Percentiles rank a stretch among this genome's conserved stretches.
Evolutionary conservation across 768 basidiomycete species (phyloP).

Genomic region (Tricholoma sp.): DNA sequence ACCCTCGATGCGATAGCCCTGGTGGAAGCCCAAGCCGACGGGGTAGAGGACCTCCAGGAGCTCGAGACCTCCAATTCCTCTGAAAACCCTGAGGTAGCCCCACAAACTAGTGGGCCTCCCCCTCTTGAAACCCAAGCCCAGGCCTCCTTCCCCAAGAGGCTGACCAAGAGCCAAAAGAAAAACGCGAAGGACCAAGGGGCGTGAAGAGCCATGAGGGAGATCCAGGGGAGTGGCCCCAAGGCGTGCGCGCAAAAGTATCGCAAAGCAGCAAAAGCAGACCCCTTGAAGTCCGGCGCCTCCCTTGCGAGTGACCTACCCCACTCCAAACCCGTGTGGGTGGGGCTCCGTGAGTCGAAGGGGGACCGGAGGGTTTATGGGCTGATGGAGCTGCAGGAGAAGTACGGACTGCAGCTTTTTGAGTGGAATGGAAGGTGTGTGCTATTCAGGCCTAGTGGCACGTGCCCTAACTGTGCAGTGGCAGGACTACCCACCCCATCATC

Average conservation of each 20-base stretch:
- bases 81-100: neutral
- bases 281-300: neutral
- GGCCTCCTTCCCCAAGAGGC: neutral
- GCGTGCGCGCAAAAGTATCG: no score
- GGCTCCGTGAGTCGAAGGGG: neutral
- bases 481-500: neutral
- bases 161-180: neutral
- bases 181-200: no score
- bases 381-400: neutral
- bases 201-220: no score
- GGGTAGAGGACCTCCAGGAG: neutral
- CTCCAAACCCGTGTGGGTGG: neutral
- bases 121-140: neutral
- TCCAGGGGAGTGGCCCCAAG: no score
- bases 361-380: neutral
- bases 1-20: neutral
- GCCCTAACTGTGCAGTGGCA: neutral
- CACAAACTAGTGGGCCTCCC: neutral
- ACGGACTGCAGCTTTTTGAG: neutral
- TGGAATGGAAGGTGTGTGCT: neutral
- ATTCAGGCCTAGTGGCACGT: neutral
- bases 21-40: neutral
- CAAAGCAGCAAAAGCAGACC: neutral
- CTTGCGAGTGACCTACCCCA: neutral
- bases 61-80: neutral